Base-by-base conservation (phyloP, 495 filamentous ascomycete genomes). In the Penicillium steckii region DNA sequence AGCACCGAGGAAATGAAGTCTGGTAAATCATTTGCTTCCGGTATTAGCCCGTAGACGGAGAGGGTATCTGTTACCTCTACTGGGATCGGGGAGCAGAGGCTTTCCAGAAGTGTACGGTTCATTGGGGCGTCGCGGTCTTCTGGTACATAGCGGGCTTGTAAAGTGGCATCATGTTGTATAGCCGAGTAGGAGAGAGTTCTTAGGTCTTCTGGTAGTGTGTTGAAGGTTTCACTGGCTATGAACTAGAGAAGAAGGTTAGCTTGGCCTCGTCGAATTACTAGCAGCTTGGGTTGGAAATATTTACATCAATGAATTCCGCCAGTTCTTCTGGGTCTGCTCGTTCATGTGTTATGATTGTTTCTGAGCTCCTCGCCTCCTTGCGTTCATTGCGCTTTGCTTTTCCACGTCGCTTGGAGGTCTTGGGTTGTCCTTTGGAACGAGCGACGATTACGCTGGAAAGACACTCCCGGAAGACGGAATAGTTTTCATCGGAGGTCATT, bases 401-500 rank as follows among this genome's bases (percentile, higher is more conserved):
- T 38, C 71, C 60, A 66, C 72, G 65, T 50, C 75, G 76, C 58
- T 71, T 78, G 29, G 65, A 38, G n/a, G 68, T 44, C 48, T 74
- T 77, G 44, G 60, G 59, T 45, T 63, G 56, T 15, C 66, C 50
- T 44, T 80, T 69, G 48, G 80, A 77, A 49, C 77, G 83, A 44
- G 79, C 66, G 46, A 86, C 72, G n/a, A 86, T 73, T 22, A 75
- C 67, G 23, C 69, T 77, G 2, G 80, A 80, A 38, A 86, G 71
- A 60, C 80, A 85, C 61, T 93, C 89, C 27, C 84, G 78, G 66
- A 92, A 89, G 53, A 82, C 68, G 25, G 80, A 75, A 67, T 87
- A 90, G 59, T 90, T 91, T 4, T 61, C 60, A 43, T 62, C 40
- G 25, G 62, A 57, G 19, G 32, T 61, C 66, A 67, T 70, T 66